Evolutionary conservation across 176 grass and related monocot genomes (phyloP), one percentile per base, ranked within the genome.

Genomic region (Dactylis glomerata): DNA sequence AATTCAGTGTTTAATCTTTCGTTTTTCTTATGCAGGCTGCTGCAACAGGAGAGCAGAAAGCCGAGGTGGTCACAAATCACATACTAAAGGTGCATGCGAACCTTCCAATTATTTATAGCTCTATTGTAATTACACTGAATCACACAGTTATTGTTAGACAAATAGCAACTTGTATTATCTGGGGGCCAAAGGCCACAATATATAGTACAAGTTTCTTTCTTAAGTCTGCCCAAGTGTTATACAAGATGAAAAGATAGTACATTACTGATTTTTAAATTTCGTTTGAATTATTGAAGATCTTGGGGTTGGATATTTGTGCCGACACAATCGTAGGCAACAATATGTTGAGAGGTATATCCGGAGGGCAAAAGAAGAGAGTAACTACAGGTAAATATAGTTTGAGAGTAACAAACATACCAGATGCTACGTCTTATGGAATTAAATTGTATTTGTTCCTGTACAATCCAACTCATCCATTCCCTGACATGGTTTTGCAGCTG

Each of bases 331-430:
- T 97, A 49, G 94, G 94, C 74, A 87, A 92, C 38, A 88, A 90
- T 84, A 93, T 97, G 88, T 61, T 97, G 44, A 92, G 94, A 88
- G 94, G 94, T 22, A 83, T 97, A 84, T 97, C 91, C 5, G 94
- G 91, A 63, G 94, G 94, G 70, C 91, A 94, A 68, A 97, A 87
- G 70, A 97, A 97, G 89, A 85, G 94, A 86, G 94, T 97, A 64
- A 97, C 94, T 17, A 93, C 94, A 88, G 94, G 94, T 97, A 93
- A 93, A 82, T 85, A 20, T 37, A 61, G 32, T 24, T 59, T 40
- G 19, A 45, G 31, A 83, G 33, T 32, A 24, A 51, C 15, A 74
- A 74, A 74, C 70, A 10, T 59, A 40, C 44, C 11, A 38, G 27
- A 58, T 44, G 20, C 65, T 67, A 33, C 10, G 22, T 36, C 56